Conservation (phyloP, 2,329 filamentous ascomycete genomes). For the Cryphonectria parasitica region DNA sequence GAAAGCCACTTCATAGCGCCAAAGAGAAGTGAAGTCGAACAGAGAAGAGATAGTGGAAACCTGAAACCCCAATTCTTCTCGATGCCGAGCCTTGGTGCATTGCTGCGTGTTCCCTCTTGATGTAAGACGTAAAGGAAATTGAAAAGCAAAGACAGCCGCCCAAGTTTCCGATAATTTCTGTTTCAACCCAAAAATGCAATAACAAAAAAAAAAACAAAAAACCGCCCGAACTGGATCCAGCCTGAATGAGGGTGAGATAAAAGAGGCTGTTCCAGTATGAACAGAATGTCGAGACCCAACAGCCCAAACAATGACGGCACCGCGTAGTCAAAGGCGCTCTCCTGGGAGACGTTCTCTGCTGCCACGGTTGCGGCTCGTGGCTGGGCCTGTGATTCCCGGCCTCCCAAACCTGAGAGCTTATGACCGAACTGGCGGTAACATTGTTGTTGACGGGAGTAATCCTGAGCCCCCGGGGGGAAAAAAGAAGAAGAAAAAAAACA, state of each 20-base stretch:
- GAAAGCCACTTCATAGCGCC: constrained; percentile 48
- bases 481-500: constrained; percentile 38
- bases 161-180: constrained; percentile 49
- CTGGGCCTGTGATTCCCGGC: neutral
- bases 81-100: constrained; percentile 59
- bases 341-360: neutral
- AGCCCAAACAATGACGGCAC: constrained; percentile 16
- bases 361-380: neutral
- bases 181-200: constrained; percentile 57
- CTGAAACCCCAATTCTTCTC: constrained; percentile 38
- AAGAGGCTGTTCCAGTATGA: constrained; percentile 38
- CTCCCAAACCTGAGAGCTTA: constrained; percentile 33
- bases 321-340: neutral
- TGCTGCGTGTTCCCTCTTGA: constrained; percentile 65
- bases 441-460: constrained; percentile 43
- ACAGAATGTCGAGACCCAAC: neutral
- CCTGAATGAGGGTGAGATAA: constrained; percentile 53
- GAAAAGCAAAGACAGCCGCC: constrained; percentile 46
- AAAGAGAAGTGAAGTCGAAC: constrained; percentile 35
- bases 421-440: constrained; percentile 55
- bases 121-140: constrained; percentile 42
- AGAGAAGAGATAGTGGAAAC: constrained; percentile 33
- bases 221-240: constrained; percentile 54
- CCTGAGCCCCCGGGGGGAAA: constrained; percentile 42
- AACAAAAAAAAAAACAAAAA: constrained; percentile 53